Base-by-base conservation (phyloP, 2,329 filamentous ascomycete genomes). In the Alternaria triticimaculans region DNA sequence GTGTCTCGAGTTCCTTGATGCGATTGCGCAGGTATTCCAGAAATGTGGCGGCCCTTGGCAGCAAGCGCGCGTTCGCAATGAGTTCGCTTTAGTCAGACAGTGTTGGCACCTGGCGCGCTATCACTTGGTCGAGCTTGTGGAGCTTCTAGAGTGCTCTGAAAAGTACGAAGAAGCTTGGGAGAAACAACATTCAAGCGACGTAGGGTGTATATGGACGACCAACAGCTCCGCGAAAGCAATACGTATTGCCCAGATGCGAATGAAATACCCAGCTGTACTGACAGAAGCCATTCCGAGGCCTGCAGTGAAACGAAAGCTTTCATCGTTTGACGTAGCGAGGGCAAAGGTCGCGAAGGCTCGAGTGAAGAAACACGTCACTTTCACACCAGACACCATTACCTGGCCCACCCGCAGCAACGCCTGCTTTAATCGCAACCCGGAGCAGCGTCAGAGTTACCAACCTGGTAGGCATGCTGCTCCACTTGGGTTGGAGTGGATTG, bases 21-120 rank as follows among this genome's bases (percentile, higher is more conserved):
- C n/a, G 14, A 15, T 56, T n/a, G 20, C 4, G 4, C 3, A 23
- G 15, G 43, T 48, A 10, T 46, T 56, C 8, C 43, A 48, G 9
- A 26, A 8, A 48, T 56, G 43, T 12, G 43, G 43, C 12, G 54
- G 54, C 8, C 54, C 43, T 5, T 48, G 41, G 54, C 18, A 28
- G 9, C 26, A 56, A 23, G 10, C 26, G 26, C 43, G 26, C 10
- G 15, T 21, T 21, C 26, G 18, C 10, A n/a, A 25, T 12, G 26
- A 33, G 18, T 37, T 48, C 43, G 11, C 5, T 10, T 6, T 56
- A 12, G 43, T 30, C 10, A 48, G 26, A 50, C 48, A 50, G 43
- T 48, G 25, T 25, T 48, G 26, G 43, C 54, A 56, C 14, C 43
- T 45, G 12, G 54, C 41, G 10, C 26, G 43, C 18, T 28, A 10